phyloP scores from a whole-genome alignment of 2,329 filamentous ascomycete species.

The Aspergillus transmontanensis region DNA sequence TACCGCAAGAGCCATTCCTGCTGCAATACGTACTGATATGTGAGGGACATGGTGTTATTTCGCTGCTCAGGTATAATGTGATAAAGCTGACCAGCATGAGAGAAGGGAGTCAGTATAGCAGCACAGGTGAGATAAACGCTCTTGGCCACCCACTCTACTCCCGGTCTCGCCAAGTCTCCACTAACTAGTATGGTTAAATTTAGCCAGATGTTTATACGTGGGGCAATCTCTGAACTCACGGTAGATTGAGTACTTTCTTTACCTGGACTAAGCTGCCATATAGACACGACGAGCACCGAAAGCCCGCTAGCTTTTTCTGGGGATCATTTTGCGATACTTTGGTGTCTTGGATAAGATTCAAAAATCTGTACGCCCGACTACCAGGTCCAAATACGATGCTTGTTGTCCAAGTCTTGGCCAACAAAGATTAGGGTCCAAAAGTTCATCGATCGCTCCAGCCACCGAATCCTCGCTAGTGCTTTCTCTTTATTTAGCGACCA shows the following conservation, averaged over 20 bases:
- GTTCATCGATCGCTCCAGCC: neutral
- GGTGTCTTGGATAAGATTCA: neutral
- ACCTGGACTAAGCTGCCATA: neutral
- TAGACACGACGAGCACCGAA: too few species aligned
- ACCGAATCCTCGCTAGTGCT: too few species aligned
- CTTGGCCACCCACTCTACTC: neutral
- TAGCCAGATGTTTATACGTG: neutral
- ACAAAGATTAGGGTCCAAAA: neutral
- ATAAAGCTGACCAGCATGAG: neutral
- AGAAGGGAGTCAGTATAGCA: too few species aligned
- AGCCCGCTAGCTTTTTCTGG: neutral
- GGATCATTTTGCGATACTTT: neutral
- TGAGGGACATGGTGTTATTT: neutral
- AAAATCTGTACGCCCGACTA: neutral
- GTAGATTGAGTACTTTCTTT: neutral
- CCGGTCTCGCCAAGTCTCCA: neutral
- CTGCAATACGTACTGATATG: neutral
- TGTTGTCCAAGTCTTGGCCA: neutral
- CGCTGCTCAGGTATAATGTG: neutral
- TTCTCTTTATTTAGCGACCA: too few species aligned
- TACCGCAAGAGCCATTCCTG: neutral
- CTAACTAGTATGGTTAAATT: neutral
- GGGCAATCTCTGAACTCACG: neutral
- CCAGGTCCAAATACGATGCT: neutral
- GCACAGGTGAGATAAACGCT: too few species aligned